Base-by-base conservation (phyloP, 179 eudicot species). In the Carnegiea gigantea region DNA sequence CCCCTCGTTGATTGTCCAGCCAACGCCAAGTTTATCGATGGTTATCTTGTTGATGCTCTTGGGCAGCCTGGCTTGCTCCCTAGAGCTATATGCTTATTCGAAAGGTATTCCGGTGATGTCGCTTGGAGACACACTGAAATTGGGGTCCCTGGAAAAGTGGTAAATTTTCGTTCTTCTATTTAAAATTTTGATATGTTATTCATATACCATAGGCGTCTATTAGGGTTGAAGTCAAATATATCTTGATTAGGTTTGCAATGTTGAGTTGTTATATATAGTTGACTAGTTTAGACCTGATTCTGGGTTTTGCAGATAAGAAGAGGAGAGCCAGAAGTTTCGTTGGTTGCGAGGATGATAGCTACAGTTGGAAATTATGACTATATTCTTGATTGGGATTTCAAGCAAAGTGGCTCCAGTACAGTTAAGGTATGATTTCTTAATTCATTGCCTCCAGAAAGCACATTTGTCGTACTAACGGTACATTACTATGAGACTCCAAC, bases 341-440 rank as follows among this genome's bases (percentile, higher is more conserved):
- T 94, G 87, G 92, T 94, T 62, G 98, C 92, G n/a, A 90, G 98
- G 70, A 93, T 92, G 98, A 90, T 94, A 59, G 95, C 98, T 12
- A 91, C 95, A 0, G 97, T 94, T 20, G 97, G 98, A 53, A 94
- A 93, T 77, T 94, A 94, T 85, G 98, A 94, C 80, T 94, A 94
- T 76, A 82, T 93, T 70, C 90, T 94, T 59, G 98, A 94, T 70
- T 94, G 98, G 98, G 98, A 93, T 79, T 93, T 94, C 78, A 91
- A 88, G 81, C 90, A 93, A 86, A 89, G 89, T 74, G 98, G 98
- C 2, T 89, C 97, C 6, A 94, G 93, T 43, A 89, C 84, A 75
- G 92, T 92, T 48, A 90, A 88, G 88, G 98, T 91, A 90, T 80
- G 90, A 14, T 28, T 15, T 43, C 18, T 40, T 15, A 77, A 9